A percentile compares a stretch with the other conserved stretches of the same genome.
Conservation (phyloP, 2,329 filamentous ascomycete genomes). For the Lachnellula hyalina region DNA sequence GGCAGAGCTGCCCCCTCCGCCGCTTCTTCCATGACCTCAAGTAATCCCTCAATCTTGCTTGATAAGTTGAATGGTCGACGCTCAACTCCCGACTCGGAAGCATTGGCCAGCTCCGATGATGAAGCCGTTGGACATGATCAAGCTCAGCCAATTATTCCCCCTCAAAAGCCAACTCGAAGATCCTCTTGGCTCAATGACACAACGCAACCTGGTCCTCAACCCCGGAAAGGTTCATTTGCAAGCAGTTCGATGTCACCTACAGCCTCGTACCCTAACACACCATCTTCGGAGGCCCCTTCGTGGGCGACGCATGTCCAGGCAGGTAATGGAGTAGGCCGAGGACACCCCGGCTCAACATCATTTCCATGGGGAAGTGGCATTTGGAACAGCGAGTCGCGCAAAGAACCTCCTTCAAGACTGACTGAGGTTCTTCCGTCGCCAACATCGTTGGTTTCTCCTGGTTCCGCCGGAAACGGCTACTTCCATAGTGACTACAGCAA, state of each 20-base stretch:
- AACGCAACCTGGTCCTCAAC: constrained; percentile 54
- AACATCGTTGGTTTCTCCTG: constrained; percentile 50
- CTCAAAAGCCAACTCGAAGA: constrained; percentile 61
- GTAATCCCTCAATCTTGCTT: constrained; percentile 59
- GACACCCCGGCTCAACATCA: constrained; percentile 37
- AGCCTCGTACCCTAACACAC: constrained; percentile 75
- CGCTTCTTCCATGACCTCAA: constrained; percentile 45
- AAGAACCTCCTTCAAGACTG: constrained; percentile 69
- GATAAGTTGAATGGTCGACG: constrained; percentile 75
- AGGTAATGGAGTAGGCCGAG: constrained; percentile 38
- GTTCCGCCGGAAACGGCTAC: constrained; percentile 33
- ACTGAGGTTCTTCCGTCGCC: constrained; percentile 72
- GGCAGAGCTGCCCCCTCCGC: constrained; percentile 44
- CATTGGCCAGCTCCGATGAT: constrained; percentile 89
- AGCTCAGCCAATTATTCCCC: constrained; percentile 43
- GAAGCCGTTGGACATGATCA: constrained; percentile 64
- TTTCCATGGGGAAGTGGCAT: constrained; percentile 78
- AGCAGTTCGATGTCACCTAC: constrained; percentile 73
- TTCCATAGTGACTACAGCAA: constrained; percentile 45
- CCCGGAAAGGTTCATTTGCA: constrained; percentile 72
- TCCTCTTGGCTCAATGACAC: constrained; percentile 87
- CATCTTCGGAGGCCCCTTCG: constrained; percentile 58
- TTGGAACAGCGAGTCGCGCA: constrained; percentile 70
- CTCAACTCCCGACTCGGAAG: constrained; percentile 91
- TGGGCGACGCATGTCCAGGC: constrained; percentile 51